A percentile compares a stretch with the other conserved stretches of the same genome.
Conservation (phyloP, 2,329 filamentous ascomycete species). For the Aphanocladium album region DNA sequence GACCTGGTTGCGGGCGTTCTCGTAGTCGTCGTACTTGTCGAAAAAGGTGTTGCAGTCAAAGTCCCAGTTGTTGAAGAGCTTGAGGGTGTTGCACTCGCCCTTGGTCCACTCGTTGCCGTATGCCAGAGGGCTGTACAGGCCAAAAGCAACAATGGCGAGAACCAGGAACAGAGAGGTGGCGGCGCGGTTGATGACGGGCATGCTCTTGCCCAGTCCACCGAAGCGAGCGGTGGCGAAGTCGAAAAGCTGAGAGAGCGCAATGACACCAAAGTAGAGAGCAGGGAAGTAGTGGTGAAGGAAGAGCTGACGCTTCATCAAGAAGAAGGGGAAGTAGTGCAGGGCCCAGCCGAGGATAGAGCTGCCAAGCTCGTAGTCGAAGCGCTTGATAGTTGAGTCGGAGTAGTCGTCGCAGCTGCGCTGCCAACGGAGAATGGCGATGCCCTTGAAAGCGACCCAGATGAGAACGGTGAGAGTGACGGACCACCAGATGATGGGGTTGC, state of each 20-base stretch:
- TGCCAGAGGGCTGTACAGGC: constrained; percentile 78
- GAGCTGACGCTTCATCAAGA: constrained; percentile 93
- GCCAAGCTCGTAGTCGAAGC: constrained; percentile 96
- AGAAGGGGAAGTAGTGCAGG: constrained; percentile 99
- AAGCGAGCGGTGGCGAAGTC: constrained; percentile 79
- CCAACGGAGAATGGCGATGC: constrained; percentile 81
- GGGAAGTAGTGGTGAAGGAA: constrained; percentile 99
- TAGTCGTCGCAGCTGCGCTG: constrained; percentile 92
- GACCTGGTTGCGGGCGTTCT: constrained; percentile 35
- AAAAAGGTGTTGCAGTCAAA: constrained; percentile 97
- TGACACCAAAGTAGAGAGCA: constrained; percentile 89
- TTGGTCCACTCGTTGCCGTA: constrained; percentile 96
- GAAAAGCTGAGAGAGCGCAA: constrained; percentile 82
- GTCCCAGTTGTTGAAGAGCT: constrained; percentile 87
- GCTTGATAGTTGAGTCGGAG: constrained; percentile 75
- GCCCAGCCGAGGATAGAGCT: constrained; percentile 89
- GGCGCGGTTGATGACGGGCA: constrained; percentile 70
- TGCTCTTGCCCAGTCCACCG: constrained; percentile 59
- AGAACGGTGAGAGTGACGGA: constrained; percentile 72
- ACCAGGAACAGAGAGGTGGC: constrained; percentile 69
- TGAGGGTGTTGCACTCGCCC: constrained; percentile 76
- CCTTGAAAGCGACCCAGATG: constrained; percentile 81
- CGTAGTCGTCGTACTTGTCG: constrained; percentile 39
- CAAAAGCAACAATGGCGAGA: constrained; percentile 70
- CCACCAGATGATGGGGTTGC: constrained; percentile 95